Percentiles rank a stretch among this genome's conserved stretches.
Evolutionary conservation across 495 filamentous ascomycete species (phyloP).

Genomic region (Astrothelium subdiscretum): DNA sequence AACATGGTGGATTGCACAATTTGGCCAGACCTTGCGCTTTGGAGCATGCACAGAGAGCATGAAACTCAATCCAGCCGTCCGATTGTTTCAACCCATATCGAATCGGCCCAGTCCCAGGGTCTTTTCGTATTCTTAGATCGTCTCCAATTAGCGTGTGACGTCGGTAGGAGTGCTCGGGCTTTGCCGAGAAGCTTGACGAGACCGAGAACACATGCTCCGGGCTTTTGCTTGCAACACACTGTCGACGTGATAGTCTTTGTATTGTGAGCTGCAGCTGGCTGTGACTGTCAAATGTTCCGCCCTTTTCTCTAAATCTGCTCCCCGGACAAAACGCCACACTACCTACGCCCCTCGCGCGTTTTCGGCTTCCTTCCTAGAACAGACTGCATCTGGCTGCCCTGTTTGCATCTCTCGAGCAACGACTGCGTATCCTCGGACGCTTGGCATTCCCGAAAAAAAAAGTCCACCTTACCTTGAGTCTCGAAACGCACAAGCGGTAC

Average conservation of each 20-base stretch:
- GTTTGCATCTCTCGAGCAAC: background rate
- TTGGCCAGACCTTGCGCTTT: background rate
- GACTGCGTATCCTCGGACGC: background rate
- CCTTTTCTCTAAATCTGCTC: background rate
- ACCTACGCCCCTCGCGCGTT: background rate
- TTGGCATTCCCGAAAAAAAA: background rate
- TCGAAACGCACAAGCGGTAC: background rate
- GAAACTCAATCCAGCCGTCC: background rate
- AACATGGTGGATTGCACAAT: constrained; percentile 3
- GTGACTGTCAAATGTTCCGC: background rate
- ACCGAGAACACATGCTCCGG: background rate
- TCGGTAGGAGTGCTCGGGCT: background rate
- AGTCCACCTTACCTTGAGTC: background rate
- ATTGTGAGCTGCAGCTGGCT: background rate
- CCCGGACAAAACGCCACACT: background rate
- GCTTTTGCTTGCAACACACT: background rate
- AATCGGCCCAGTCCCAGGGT: background rate
- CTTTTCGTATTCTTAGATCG: background rate
- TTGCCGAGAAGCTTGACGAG: background rate
- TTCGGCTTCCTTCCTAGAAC: constrained; percentile 3
- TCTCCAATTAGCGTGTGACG: background rate
- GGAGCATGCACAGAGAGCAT: background rate
- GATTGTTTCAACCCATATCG: background rate
- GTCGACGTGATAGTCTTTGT: background rate
- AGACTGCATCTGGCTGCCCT: background rate